Conservation (phyloP, 2,329 filamentous ascomycete genomes). For the Trichophyton simii region DNA sequence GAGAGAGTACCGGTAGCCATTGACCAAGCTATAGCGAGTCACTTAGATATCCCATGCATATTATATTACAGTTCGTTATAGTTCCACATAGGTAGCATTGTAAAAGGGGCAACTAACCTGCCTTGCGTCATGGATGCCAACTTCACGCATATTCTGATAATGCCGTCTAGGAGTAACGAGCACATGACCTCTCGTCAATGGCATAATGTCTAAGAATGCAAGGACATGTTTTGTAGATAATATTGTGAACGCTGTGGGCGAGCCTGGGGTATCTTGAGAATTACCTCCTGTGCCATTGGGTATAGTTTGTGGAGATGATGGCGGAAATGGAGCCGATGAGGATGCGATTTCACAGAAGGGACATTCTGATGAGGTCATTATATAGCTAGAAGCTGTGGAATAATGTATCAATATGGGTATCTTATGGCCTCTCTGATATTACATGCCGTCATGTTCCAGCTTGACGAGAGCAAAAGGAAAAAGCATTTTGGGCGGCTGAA, state of each 20-base stretch:
- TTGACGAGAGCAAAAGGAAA: background rate
- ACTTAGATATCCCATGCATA: background rate
- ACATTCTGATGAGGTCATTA: constrained; percentile 24
- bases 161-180: constrained; percentile 69
- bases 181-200: constrained; percentile 70
- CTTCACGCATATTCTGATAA: constrained; percentile 62
- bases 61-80: background rate
- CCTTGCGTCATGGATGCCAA: constrained; percentile 49
- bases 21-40: constrained; percentile 28
- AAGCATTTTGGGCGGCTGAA: background rate
- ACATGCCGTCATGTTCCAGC: background rate
- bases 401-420: background rate
- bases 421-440: background rate
- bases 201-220: constrained; percentile 88
- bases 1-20: constrained; percentile 43
- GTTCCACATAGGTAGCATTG: background rate
- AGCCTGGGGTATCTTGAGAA: background rate
- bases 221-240: constrained; percentile 65
- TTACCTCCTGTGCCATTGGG: constrained; percentile 12
- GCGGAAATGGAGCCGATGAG: constrained; percentile 34
- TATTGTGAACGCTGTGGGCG: constrained; percentile 41
- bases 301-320: constrained; percentile 15
- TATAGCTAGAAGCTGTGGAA: background rate
- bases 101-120: constrained; percentile 45
- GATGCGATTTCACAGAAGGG: constrained; percentile 48